These are phyloP conservation scores for Clonostachys byssicola DNA, from an alignment of 2,329 filamentous ascomycete genomes.

Conservation along the genomic window DNA sequence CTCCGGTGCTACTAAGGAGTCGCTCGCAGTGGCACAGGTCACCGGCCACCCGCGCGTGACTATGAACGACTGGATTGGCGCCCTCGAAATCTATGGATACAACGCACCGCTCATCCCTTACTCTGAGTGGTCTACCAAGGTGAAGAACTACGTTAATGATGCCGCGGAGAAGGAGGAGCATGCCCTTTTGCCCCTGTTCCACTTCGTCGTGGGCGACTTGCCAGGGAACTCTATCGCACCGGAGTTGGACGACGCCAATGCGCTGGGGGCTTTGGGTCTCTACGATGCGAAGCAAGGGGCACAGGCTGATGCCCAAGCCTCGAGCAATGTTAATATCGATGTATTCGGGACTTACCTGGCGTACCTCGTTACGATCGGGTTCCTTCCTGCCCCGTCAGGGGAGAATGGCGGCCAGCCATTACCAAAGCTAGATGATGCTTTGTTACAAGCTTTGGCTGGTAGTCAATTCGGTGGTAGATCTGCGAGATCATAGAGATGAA, in stretches of 20 bases:
- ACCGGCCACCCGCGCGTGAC: slow-evolving; percentile 75
- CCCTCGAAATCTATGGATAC: slow-evolving; percentile 71
- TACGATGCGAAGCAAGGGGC: too few relatives aligned
- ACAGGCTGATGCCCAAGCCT: too few relatives aligned
- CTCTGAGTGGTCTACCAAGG: slow-evolving; percentile 18
- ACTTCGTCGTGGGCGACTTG: slow-evolving; percentile 66
- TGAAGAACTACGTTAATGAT: slow-evolving; percentile 9
- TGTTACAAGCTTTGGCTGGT: too few relatives aligned
- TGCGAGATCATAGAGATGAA: too few relatives aligned
- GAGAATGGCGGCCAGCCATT: too few relatives aligned
- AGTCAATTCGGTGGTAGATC: too few relatives aligned
- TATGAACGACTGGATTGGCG: slow-evolving; percentile 71
- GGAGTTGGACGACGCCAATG: slow-evolving; percentile 50
- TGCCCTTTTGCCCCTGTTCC: slow-evolving; percentile 59
- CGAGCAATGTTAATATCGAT: too few relatives aligned
- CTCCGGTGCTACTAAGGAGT: slow-evolving; percentile 33
- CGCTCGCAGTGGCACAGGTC: slow-evolving; percentile 64
- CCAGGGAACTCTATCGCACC: slow-evolving; percentile 65
- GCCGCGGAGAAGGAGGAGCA: slow-evolving; percentile 14
- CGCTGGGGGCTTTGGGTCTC: too few relatives aligned
- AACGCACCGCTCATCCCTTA: slow-evolving; percentile 70
- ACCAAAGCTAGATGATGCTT: too few relatives aligned
- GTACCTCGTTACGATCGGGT: too few relatives aligned
- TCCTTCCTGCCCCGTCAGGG: too few relatives aligned
- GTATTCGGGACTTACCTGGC: too few relatives aligned